Base-by-base conservation (phyloP, 2,329 filamentous ascomycete genomes). In the Clonostachys byssicola region DNA sequence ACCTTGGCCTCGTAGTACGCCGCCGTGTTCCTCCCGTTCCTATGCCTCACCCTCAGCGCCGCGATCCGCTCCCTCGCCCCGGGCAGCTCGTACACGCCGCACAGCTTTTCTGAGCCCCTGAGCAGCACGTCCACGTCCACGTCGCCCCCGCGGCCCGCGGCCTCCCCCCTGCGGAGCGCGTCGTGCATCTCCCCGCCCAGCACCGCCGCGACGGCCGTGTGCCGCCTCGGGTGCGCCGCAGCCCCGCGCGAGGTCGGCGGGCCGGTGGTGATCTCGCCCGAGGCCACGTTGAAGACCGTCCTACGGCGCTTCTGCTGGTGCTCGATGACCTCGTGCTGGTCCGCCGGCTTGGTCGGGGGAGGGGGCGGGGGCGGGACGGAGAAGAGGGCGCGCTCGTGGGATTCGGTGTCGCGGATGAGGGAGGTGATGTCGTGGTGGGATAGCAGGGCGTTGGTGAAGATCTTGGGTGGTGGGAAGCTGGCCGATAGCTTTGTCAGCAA, bases 381-480 rank as follows among this genome's bases (percentile, higher is more conserved):
- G 73, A 97, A 99, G 16, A 99, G 82, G 7, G 92, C 92, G 59
- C 92, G 87, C 66, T 99, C 94, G 70, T 97, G 92, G 18, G 87
- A 73, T 67, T 99, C 94, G 5, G 92, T 96, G 65, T 99, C 94
- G 51, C 94, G 88, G 60, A 99, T 96, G 43, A 99, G 74, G 12
- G 89, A 82, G 5, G 94, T 97, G 56, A 99, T 97, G 66, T 99
- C 94, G 66, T 92, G 86, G 55, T 85, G 85, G 48, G 86, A 85
- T 43, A 97, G 83, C 38, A 99, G 79, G 34, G 94, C 91, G 65
- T 95, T 96, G 56, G 92, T 94, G 71, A 97, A 99, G 60, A 94
- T 91, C 60, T 89, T 95, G n/a, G 92, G 89, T 3, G 82, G 82
- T 39, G 89, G 89, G 58, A 97, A 97, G 34, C 90, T 95, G 54